Evolutionary conservation across 345 rosid species (phyloP).

Genomic region (Aegle marmelos): DNA sequence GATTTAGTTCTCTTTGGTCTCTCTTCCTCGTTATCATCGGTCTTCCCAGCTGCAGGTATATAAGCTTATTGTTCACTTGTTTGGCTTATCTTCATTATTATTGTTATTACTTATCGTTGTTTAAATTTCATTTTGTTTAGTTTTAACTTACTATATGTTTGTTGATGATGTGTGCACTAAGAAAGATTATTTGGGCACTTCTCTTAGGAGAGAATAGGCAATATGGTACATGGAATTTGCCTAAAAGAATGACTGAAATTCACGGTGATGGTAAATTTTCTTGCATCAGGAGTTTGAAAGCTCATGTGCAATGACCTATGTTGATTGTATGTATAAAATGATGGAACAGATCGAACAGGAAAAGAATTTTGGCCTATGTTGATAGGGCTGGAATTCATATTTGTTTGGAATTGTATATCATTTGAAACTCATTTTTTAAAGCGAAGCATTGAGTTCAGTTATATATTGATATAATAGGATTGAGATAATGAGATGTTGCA

Average conservation of each 20-base stretch:
- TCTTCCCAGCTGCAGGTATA: constrained; percentile 50
- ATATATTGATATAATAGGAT: not conserved
- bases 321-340: not conserved
- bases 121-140: not conserved
- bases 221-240: not conserved
- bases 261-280: not conserved
- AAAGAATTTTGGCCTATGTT: not conserved
- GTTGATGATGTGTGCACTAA: not conserved
- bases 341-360: not conserved
- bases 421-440: not conserved
- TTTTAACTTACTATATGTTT: not conserved
- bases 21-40: constrained; percentile 52
- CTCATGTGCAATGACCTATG: not conserved
- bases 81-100: not conserved
- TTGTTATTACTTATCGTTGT: not conserved
- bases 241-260: not conserved
- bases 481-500: not conserved
- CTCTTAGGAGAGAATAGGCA: not conserved
- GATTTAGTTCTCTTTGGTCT: constrained; percentile 62
- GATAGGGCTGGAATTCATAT: too few species aligned
- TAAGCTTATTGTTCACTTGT: not conserved
- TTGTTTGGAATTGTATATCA: not conserved
- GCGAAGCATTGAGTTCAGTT: not conserved
- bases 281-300: not conserved
- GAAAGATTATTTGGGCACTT: not conserved